phyloP scores from a whole-genome alignment of 495 filamentous ascomycete species.

The Wilcoxina mikolae region DNA sequence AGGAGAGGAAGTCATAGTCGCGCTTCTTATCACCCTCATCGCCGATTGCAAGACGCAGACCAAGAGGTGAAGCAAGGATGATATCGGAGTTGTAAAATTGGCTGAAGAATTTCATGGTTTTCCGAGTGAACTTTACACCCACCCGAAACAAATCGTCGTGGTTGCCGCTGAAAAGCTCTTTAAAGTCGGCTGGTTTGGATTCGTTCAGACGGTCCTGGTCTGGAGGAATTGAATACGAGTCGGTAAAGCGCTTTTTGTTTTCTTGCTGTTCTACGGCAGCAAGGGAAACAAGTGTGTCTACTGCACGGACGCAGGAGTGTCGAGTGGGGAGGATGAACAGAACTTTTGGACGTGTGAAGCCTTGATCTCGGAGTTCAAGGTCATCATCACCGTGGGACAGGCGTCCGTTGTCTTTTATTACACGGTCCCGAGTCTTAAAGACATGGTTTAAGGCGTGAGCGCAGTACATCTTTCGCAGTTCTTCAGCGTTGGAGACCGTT shows the following conservation, averaged over 20 bases:
- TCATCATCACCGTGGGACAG: conserved; percentile 42
- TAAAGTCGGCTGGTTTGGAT: conserved; percentile 70
- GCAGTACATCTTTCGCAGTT: conserved; percentile 55
- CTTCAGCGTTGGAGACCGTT: conserved; percentile 45
- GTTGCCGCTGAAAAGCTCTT: conserved; percentile 80
- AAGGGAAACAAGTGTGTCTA: conserved; percentile 57
- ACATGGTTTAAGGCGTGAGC: conserved; percentile 82
- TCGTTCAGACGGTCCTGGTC: conserved; percentile 43
- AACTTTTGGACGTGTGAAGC: conserved; percentile 87
- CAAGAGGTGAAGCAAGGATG: conserved; percentile 77
- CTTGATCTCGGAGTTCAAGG: conserved; percentile 78
- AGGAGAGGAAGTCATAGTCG: conserved; percentile 84
- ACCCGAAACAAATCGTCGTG: conserved; percentile 93
- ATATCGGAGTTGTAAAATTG: conserved; percentile 95
- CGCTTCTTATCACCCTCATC: conserved; percentile 48
- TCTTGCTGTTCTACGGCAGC: conserved; percentile 80
- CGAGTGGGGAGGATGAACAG: conserved; percentile 78
- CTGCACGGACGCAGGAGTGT: conserved; percentile 60
- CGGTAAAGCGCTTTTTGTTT: conserved; percentile 82
- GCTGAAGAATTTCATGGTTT: conserved; percentile 85
- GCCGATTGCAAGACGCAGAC: conserved; percentile 77
- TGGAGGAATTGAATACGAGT: conserved; percentile 52
- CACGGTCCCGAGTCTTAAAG: conserved; percentile 79
- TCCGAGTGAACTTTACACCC: conserved; percentile 86
- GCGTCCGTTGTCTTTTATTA: conserved; percentile 80